Evolutionary conservation across 2,329 filamentous ascomycete species (phyloP), one percentile per base, ranked within the genome.

Genomic region (Fusarium decemcellulare): DNA sequence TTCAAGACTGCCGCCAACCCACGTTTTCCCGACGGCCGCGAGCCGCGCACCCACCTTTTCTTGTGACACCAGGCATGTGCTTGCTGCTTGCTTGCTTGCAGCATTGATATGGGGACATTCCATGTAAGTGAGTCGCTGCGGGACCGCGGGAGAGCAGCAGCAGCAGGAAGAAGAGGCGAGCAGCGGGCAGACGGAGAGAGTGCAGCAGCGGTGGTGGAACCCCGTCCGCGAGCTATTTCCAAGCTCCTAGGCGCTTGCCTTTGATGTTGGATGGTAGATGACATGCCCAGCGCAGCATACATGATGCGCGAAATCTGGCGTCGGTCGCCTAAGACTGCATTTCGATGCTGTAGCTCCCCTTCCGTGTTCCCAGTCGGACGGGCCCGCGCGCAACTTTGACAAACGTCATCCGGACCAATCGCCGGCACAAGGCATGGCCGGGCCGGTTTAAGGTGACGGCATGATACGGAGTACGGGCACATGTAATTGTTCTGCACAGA

Each of bases 281-380:
- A 9, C 34, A 18, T 40, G 48, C 60, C 62, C 59, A 56, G 65
- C 57, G 56, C 61, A 71, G 56, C 60, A 67, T 62, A 27, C 61
- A 62, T 67, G 50, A 61, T 66, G 63, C 52, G 48, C 65, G 65
- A 66, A 68, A 70, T 70, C 67, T 65, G 54, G 59, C 59, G 61
- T 69, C 51, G 56, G 57, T 48, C 54, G 23, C 47, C n/a, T 36
- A 32, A 14, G 42, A 53, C 52, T 48, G 56, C 48, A 48, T 53
- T 60, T 52, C 61, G 58, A 63, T 61, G 52, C 54, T 44, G 52
- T 54, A 43, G 55, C 59, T 60, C 60, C 37, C 57, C 53, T 61
- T 72, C 59, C 59, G 59, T 70, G 55, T 61, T 65, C 46, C 65
- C 65, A 68, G 62, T 55, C 64, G 65, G 67, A 70, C 67, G 71